phyloP scores from a whole-genome alignment of 140 eudicot genomes.

The Erigeron philadelphicus region DNA sequence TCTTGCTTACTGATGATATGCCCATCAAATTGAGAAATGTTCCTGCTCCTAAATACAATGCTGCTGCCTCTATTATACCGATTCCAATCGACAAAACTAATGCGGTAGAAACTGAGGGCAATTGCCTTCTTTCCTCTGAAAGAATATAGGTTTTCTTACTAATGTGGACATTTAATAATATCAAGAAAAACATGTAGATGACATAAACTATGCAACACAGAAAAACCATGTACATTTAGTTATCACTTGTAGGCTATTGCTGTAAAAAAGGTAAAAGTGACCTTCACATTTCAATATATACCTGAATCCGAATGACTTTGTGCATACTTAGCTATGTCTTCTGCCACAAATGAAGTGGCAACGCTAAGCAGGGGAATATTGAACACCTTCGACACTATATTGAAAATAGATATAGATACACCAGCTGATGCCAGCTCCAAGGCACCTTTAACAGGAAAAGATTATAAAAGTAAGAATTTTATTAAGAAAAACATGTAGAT shows the following conservation, averaged over 20 bases:
- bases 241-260: no score
- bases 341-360: conserved; percentile 96
- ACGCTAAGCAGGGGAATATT: conserved; percentile 91
- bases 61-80: conserved; percentile 67
- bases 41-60: conserved; percentile 69
- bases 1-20: conserved; percentile 49
- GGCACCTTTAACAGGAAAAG: conserved; percentile 42
- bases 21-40: conserved; percentile 64
- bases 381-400: conserved; percentile 81
- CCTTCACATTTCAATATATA: conserved; percentile 9
- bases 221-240: no score
- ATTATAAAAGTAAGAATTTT: conserved; percentile 5
- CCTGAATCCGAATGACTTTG: conserved; percentile 40
- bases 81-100: conserved; percentile 55
- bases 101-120: conserved; percentile 78
- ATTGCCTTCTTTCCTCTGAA: conserved; percentile 46
- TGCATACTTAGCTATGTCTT: conserved; percentile 59
- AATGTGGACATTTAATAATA: not conserved
- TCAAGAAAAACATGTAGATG: no score
- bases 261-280: not conserved
- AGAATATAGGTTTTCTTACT: conserved; percentile 13
- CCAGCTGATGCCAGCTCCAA: conserved; percentile 91
- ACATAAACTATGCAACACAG: no score
- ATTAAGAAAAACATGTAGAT: conserved; percentile 19
- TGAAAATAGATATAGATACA: conserved; percentile 79